Evolutionary conservation across 2,329 filamentous ascomycete genomes (phyloP).

Genomic region (Pseudocercospora pini-densiflorae): DNA sequence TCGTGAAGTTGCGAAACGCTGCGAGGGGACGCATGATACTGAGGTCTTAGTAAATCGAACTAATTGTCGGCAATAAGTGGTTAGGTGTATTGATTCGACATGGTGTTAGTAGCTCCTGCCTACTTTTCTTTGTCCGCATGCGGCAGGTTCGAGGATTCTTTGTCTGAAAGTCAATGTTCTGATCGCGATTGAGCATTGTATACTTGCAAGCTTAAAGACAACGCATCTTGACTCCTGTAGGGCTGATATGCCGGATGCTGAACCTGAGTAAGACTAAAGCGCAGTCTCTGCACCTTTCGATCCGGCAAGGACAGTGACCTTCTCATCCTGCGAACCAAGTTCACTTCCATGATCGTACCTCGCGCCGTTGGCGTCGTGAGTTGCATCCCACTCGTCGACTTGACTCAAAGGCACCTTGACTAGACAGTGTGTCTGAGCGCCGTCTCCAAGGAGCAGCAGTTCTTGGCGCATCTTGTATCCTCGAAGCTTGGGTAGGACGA

Average conservation of each 20-base stretch:
- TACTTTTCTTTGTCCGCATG: background rate
- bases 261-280: background rate
- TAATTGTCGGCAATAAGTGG: background rate
- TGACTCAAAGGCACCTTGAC: conserved; percentile 59
- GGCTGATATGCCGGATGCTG: background rate
- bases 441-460: conserved; percentile 56
- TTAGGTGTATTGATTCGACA: background rate
- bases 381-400: conserved; percentile 61
- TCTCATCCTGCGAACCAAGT: conserved; percentile 13
- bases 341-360: conserved; percentile 5
- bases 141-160: background rate
- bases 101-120: background rate
- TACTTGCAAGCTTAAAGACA: background rate
- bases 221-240: background rate
- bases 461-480: conserved; percentile 62
- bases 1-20: background rate
- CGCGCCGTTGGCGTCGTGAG: conserved; percentile 55
- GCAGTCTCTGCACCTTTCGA: background rate
- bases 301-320: conserved; percentile 11
- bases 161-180: background rate
- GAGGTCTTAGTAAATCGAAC: background rate
- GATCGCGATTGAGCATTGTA: background rate
- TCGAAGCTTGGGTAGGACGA: conserved; percentile 57
- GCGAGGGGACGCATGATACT: background rate
- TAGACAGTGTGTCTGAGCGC: conserved; percentile 55